Conservation (phyloP, 2,329 filamentous ascomycete species). For the Alternaria rosae region DNA sequence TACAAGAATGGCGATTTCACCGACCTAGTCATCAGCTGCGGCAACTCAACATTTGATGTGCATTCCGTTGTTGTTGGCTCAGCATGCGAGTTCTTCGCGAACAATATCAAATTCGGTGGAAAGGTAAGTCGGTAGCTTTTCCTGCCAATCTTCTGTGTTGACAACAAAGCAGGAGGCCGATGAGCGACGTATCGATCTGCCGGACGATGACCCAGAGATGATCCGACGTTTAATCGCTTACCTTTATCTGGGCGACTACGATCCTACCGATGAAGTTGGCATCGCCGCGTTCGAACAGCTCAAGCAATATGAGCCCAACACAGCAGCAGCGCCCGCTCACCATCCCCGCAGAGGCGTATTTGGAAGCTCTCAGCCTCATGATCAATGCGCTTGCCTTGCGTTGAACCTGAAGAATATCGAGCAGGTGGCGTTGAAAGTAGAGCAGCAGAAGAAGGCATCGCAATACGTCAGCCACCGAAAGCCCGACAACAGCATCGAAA, state of each 20-base stretch:
- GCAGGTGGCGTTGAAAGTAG: background rate
- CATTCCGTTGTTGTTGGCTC: slow-evolving; percentile 24
- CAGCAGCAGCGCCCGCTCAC: background rate
- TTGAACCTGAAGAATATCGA: background rate
- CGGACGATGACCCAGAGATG: slow-evolving; percentile 29
- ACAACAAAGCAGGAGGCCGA: slow-evolving; percentile 17
- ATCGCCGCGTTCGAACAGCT: background rate
- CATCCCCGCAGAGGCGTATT: background rate
- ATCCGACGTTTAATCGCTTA: slow-evolving; percentile 27
- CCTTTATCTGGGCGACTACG: slow-evolving; percentile 30
- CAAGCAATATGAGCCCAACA: slow-evolving; percentile 5
- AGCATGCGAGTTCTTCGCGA: slow-evolving; percentile 25
- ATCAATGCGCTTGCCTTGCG: slow-evolving; percentile 17
- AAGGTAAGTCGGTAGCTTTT: background rate
- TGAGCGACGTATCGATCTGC: slow-evolving; percentile 19
- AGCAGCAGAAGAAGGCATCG: background rate
- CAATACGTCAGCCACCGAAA: slow-evolving; percentile 1
- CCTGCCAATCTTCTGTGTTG: background rate
- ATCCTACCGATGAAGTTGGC: slow-evolving; percentile 7
- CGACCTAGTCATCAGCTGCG: slow-evolving; percentile 29
- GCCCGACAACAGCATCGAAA: slow-evolving; percentile 14
- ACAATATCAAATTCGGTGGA: slow-evolving; percentile 13
- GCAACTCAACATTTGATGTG: slow-evolving; percentile 17
- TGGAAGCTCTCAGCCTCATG: background rate
- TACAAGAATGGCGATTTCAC: slow-evolving; percentile 24